Conservation (phyloP, 2,329 filamentous ascomycete species). For the Fusarium sterilihyphosum region DNA sequence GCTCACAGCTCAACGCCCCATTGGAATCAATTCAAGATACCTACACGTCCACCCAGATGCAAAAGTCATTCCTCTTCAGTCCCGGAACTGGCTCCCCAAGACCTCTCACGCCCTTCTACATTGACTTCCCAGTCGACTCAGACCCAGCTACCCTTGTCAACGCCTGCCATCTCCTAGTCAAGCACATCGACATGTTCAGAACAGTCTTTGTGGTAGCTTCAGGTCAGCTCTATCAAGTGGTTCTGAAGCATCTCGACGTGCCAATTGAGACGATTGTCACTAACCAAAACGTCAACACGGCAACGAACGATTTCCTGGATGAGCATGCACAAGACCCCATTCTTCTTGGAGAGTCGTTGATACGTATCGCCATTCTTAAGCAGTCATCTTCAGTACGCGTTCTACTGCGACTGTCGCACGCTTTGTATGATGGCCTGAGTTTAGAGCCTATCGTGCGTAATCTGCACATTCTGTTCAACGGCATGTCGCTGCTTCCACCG, state of each 20-base stretch:
- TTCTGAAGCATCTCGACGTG: background rate
- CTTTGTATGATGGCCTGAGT: constrained; percentile 39
- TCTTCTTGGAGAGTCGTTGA: background rate
- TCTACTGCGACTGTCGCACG: constrained; percentile 31
- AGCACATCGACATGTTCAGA: constrained; percentile 13
- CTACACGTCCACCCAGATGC: background rate
- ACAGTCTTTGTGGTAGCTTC: constrained; percentile 1
- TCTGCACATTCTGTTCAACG: constrained; percentile 26
- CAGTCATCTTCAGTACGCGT: constrained; percentile 7
- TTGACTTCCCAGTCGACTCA: constrained; percentile 1
- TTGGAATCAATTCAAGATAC: background rate
- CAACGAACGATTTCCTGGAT: background rate
- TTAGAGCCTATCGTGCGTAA: constrained; percentile 26
- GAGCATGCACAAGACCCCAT: background rate
- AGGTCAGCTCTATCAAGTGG: constrained; percentile 3
- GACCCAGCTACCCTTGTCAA: background rate
- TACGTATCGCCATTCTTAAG: constrained; percentile 13
- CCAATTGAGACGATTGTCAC: background rate
- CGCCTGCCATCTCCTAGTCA: background rate
- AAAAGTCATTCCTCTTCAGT: constrained; percentile 6
- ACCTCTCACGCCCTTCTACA: background rate
- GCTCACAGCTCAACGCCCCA: background rate
- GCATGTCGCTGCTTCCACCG: constrained; percentile 3
- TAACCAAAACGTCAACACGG: background rate
- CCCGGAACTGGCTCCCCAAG: background rate